These are phyloP conservation scores for Beauveria rudraprayagi DNA, from an alignment of 2,329 filamentous ascomycete genomes.

Conservation along the genomic window DNA sequence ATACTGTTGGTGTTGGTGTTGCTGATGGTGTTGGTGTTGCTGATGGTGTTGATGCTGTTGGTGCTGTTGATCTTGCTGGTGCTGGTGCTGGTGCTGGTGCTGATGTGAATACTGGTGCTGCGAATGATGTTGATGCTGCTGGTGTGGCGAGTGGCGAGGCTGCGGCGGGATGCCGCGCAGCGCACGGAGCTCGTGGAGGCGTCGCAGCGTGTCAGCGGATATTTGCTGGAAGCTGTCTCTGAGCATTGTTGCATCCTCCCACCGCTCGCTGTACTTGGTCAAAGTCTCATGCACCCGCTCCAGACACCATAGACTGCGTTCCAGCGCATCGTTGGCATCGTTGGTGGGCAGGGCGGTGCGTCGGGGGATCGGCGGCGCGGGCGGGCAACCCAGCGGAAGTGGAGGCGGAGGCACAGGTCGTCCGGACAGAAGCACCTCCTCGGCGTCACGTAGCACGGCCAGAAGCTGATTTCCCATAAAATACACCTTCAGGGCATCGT, in stretches of 20 bases:
- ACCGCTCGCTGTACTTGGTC: constrained; percentile 49
- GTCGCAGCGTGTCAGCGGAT: constrained; percentile 36
- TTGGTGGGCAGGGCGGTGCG: constrained; percentile 28
- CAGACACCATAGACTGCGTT: constrained; percentile 48
- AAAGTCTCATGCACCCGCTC: constrained; percentile 46
- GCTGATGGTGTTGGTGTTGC: constrained; percentile 15
- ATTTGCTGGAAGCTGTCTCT: constrained; percentile 44
- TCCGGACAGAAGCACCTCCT: constrained; percentile 48
- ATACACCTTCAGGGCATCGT: constrained; percentile 78
- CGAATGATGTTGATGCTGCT: constrained; percentile 21
- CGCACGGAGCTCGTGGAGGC: constrained; percentile 31
- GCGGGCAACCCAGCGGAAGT: constrained; percentile 37
- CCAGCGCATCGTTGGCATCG: constrained; percentile 40
- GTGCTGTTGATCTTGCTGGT: constrained; percentile 14
- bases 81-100: constrained; percentile 17
- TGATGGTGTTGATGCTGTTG: constrained; percentile 20
- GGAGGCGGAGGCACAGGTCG: constrained; percentile 31
- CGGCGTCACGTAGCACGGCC: constrained; percentile 50
- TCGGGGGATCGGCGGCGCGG: constrained; percentile 45
- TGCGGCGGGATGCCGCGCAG: constrained; percentile 22
- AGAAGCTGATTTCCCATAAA: constrained; percentile 61
- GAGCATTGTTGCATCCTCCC: constrained; percentile 49
- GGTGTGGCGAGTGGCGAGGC: constrained; percentile 21
- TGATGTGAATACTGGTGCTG: constrained; percentile 18
- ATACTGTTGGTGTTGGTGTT: constrained; percentile 17